These are phyloP conservation scores for Sungouiozyma ichnusensis DNA, from an alignment of 805 yeast species.

Conservation along the genomic window DNA sequence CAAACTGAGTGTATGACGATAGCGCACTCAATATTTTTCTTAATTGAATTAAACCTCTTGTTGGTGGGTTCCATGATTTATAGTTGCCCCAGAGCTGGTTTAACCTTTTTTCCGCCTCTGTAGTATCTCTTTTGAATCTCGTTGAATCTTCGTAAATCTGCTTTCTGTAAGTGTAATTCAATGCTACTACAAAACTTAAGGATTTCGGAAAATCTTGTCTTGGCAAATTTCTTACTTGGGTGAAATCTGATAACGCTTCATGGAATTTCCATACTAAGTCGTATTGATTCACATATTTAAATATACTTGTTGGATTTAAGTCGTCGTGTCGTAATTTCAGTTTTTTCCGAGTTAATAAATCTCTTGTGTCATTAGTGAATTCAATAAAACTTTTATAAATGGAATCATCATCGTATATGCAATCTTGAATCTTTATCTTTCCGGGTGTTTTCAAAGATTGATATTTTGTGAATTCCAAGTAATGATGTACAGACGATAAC, in stretches of 20 bases:
- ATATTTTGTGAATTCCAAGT: constrained; percentile 18
- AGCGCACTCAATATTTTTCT: constrained; percentile 24
- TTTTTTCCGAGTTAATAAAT: constrained; percentile 14
- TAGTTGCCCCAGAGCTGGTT: constrained; percentile 22
- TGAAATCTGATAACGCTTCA: constrained; percentile 29
- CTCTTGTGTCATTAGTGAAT: constrained; percentile 18
- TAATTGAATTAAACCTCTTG: constrained; percentile 24
- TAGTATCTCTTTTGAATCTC: constrained; percentile 11
- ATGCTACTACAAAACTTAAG: constrained; percentile 11
- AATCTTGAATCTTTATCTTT: constrained; percentile 12
- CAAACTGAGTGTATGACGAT: constrained; percentile 17
- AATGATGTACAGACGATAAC: constrained; percentile 14
- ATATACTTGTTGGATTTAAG: constrained; percentile 20
- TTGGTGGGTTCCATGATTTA: constrained; percentile 26
- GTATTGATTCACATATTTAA: constrained; percentile 27
- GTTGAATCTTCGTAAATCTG: constrained; percentile 3
- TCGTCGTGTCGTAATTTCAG: constrained; percentile 11
- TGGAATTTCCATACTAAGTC: constrained; percentile 36
- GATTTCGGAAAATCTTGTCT: constrained; percentile 9
- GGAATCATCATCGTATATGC: constrained; percentile 21
- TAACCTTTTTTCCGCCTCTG: constrained; percentile 18
- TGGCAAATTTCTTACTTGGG: constrained; percentile 27
- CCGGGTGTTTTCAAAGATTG: constrained; percentile 17
- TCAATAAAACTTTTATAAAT: constrained; percentile 21
- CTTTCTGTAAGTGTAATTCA: constrained; percentile 5